Conservation (phyloP, 768 basidiomycete species). For the Cantharellus cinnabarinus region DNA sequence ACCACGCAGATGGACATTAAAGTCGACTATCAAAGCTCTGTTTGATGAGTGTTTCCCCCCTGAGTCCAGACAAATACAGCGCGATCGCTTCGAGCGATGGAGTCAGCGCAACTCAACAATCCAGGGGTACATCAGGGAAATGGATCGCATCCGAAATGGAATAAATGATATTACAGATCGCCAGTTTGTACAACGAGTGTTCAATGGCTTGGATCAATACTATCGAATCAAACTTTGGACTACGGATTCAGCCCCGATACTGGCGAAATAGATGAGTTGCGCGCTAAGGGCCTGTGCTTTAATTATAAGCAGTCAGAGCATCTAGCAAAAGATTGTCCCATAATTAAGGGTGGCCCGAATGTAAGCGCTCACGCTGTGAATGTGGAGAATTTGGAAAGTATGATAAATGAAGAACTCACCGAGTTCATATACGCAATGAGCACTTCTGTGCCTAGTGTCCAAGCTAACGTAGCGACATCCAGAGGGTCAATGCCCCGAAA, state of each 20-base stretch:
- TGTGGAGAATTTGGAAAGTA: no score
- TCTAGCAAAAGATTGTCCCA: no score
- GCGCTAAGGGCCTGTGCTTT: neutral
- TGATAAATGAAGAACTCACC: no score
- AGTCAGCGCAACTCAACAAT: neutral
- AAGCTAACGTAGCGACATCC: no score
- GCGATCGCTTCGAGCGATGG: neutral
- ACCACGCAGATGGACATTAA: neutral
- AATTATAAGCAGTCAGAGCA: no score
- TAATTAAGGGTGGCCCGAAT: no score
- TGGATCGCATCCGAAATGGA: neutral
- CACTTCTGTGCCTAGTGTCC: no score
- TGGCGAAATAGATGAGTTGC: neutral
- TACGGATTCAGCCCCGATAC: neutral
- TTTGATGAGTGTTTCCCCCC: neutral
- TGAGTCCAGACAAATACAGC: neutral
- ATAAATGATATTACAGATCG: neutral
- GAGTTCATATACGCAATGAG: no score
- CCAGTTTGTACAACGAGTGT: neutral
- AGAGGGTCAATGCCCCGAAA: no score
- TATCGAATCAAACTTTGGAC: neutral
- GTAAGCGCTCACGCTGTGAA: no score
- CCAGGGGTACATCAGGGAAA: neutral
- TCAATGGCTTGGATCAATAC: neutral
- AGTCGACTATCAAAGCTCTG: neutral